Evolutionary conservation across 306 rosid genomes (phyloP).

Genomic region (Spatholobus suberectus): DNA sequence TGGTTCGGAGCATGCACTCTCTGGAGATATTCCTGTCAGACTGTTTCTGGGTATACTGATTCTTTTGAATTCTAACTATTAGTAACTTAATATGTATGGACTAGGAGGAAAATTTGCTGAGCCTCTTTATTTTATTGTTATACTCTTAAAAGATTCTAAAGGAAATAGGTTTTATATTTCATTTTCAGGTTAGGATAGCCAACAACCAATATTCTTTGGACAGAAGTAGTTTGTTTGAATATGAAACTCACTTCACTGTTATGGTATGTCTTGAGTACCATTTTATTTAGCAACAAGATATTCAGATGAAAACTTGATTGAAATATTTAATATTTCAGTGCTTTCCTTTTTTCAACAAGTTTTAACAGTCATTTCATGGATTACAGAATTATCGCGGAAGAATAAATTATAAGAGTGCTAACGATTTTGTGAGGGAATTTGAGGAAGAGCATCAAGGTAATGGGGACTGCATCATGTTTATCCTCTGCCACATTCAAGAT

Average conservation of each 20-base stretch:
- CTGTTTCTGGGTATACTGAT: slow-evolving; percentile 86
- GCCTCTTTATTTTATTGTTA: background rate
- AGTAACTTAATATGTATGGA: background rate
- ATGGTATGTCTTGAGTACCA: slow-evolving; percentile 69
- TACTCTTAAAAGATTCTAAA: slow-evolving; percentile 27
- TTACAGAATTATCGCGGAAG: slow-evolving; percentile 86
- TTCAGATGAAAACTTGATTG: slow-evolving; percentile 27
- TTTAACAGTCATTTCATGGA: slow-evolving; percentile 37
- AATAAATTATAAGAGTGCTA: slow-evolving; percentile 67
- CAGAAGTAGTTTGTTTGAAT: slow-evolving; percentile 81
- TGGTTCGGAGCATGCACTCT: slow-evolving; percentile 85
- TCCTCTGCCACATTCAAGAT: slow-evolving; percentile 11
- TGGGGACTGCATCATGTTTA: slow-evolving; percentile 4
- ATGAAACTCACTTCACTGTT: slow-evolving; percentile 97
- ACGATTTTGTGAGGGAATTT: slow-evolving; percentile 85
- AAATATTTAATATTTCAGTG: slow-evolving; percentile 22
- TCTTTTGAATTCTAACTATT: slow-evolving; percentile 21
- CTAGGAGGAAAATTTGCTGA: background rate
- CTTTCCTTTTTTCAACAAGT: slow-evolving; percentile 30
- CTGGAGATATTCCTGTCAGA: slow-evolving; percentile 82
- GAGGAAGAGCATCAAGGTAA: slow-evolving; percentile 94
- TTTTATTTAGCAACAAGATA: slow-evolving; percentile 15
- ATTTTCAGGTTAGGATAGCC: slow-evolving; percentile 87
- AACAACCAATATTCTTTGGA: slow-evolving; percentile 85
- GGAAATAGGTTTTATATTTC: slow-evolving; percentile 30